Conservation (phyloP, 805 yeast genomes). For the Gaillardinia entomophila region DNA sequence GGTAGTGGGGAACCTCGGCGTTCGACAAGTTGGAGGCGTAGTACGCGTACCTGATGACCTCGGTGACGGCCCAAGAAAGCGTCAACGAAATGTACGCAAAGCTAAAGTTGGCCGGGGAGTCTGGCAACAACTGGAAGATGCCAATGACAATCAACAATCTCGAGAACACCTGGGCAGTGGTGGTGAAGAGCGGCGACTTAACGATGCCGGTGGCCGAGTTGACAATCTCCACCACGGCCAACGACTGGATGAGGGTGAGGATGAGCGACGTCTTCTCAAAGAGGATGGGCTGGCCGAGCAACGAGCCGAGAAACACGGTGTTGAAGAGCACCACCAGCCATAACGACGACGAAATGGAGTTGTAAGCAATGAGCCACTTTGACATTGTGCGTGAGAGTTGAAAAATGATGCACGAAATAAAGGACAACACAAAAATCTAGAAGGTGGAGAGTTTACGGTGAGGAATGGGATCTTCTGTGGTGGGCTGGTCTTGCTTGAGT, state of each 20-base stretch:
- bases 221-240: slow-evolving; percentile 75
- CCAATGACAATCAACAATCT: slow-evolving; percentile 81
- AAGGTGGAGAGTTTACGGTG: no score
- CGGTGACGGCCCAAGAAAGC: slow-evolving; percentile 92
- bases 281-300: slow-evolving; percentile 59
- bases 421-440: no score
- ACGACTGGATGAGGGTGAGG: slow-evolving; percentile 65
- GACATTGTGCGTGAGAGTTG: no score
- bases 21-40: slow-evolving; percentile 64
- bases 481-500: no score
- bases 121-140: slow-evolving; percentile 68
- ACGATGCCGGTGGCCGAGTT: slow-evolving; percentile 79
- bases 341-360: slow-evolving; percentile 35
- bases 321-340: slow-evolving; percentile 39
- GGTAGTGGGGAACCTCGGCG: slow-evolving; percentile 49
- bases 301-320: slow-evolving; percentile 25
- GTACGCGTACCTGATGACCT: slow-evolving; percentile 80
- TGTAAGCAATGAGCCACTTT: slow-evolving; percentile 36
- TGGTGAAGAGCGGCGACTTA: slow-evolving; percentile 77
- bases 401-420: no score
- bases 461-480: no score
- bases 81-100: slow-evolving; percentile 64
- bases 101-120: slow-evolving; percentile 54
- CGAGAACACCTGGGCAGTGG: slow-evolving; percentile 82
- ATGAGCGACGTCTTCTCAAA: slow-evolving; percentile 54